Evolutionary conservation across 805 yeast genomes (phyloP).

Genomic region (Candida maltosa): DNA sequence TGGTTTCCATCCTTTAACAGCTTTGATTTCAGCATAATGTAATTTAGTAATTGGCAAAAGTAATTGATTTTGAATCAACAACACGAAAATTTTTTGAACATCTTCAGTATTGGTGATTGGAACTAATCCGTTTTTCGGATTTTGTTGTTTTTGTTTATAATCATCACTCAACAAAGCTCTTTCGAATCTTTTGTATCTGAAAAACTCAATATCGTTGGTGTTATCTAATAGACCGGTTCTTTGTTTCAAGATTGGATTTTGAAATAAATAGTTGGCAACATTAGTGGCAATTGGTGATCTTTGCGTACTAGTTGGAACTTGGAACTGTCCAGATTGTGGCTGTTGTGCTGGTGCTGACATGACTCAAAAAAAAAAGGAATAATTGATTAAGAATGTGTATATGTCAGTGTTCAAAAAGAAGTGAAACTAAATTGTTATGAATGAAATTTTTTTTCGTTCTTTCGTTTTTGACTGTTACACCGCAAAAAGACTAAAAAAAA

Average conservation of each 20-base stretch:
- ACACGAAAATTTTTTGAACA: conserved; percentile 61
- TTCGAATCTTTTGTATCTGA: conserved; percentile 78
- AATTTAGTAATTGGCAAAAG: conserved; percentile 75
- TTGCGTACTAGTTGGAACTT: conserved; percentile 14
- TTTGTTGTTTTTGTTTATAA: conserved; percentile 52
- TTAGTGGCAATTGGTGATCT: conserved; percentile 56
- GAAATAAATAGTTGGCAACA: conserved; percentile 69
- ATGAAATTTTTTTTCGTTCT: no score
- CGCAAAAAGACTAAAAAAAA: no score
- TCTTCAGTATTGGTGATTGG: conserved; percentile 47
- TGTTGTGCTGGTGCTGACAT: conserved; percentile 5
- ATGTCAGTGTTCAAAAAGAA: no score
- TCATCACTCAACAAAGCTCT: conserved; percentile 76
- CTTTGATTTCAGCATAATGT: conserved; percentile 63
- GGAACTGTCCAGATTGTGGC: conserved; percentile 8
- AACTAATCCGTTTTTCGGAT: conserved; percentile 41
- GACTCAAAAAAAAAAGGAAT: not conserved
- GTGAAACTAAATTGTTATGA: no score
- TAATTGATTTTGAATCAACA: conserved; percentile 68
- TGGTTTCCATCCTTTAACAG: conserved; percentile 55
- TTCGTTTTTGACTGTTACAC: not conserved
- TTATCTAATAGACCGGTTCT: conserved; percentile 77
- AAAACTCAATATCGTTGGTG: conserved; percentile 70
- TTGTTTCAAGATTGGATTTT: conserved; percentile 66
- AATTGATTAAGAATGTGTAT: no score